Base-by-base conservation (phyloP, 2,329 filamentous ascomycete species). In the Cyanodermella asteris region DNA sequence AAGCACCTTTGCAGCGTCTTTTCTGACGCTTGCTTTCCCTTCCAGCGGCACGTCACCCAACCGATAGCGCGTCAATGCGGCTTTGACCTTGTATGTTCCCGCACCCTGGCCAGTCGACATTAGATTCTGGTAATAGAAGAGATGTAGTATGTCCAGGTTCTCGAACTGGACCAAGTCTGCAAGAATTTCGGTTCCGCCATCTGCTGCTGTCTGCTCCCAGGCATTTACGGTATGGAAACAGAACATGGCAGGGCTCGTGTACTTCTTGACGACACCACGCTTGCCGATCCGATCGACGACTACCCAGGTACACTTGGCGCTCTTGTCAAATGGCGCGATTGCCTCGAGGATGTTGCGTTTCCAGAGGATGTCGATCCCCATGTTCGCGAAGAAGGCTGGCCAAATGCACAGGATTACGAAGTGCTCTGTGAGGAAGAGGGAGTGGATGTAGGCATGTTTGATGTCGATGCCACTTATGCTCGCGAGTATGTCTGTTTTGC, bases 211-310 rank as follows among this genome's bases (percentile, higher is more conserved):
- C 33, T 76, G 61, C 38, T 84, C 74, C 42, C 70, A 87, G 0
- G 75, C 64, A 36, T 90, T 90, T 40, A 78, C 54, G 0, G 64
- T 65, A 46, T 91, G 78, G 44, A 90, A 90, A 45, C 67, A 72
- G 52, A 82, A 90, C 23, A 69, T 69, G 0, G 73, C 61, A 0
- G 64, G 57, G 10, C 64, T 72, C 11, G 70, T 60, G 38, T 74
- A 82, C 2, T 58, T 63, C 6, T 65, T 71, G 0, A 87, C 58
- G 0, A 87, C 49, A 0, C 77, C 76, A 23, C 56, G 55, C 4
- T 56, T 60, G 3, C 54, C 46, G 4, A 42, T 54, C 2, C 77
- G 64, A 41, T 87, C 76, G 11, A 90, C 46, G 1, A 90, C 63
- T 33, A 75, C 66, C 78, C 80, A 90, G 15, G 48, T 62, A 18